Evolutionary conservation across 83 land plant genomes (phyloP).

Genomic region (Picea abies): DNA sequence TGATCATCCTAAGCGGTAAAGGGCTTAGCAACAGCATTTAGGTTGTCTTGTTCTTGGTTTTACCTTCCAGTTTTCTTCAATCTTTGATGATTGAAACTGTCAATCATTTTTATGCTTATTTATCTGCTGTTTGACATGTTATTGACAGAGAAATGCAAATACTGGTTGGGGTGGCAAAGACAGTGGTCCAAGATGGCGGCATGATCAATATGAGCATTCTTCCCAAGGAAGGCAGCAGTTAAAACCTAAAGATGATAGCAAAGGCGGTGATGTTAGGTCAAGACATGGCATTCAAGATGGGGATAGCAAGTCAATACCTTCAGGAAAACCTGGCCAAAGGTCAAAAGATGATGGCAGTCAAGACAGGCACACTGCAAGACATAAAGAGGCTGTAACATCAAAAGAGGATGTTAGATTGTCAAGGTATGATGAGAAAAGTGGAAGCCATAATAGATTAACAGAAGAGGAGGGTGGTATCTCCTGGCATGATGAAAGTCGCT

Average conservation of each 20-base stretch:
- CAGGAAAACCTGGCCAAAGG: not conserved
- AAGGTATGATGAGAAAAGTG: not conserved
- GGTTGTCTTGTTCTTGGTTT: not conserved
- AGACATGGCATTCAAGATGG: conserved; percentile 6
- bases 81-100: not conserved
- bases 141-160: conserved; percentile 75
- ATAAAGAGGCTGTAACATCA: not conserved
- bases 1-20: not conserved
- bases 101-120: not conserved
- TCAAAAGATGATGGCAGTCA: conserved; percentile 7
- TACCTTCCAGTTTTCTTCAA: not conserved
- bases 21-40: not conserved
- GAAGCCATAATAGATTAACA: not conserved
- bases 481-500: not conserved
- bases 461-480: not conserved
- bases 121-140: conserved; percentile 9
- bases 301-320: conserved; percentile 8
- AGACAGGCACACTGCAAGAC: not conserved
- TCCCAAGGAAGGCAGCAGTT: conserved; percentile 17
- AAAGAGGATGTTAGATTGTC: conserved; percentile 4
- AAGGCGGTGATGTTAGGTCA: not conserved
- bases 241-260: conserved; percentile 25
- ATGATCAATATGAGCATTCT: conserved; percentile 69
- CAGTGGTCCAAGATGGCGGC: conserved; percentile 61
- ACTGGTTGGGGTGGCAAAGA: conserved; percentile 89